A percentile compares a stretch with the other conserved stretches of the same genome.
phyloP scores from a whole-genome alignment of 495 filamentous ascomycete species.

The Polyplosphaeria fusca region DNA sequence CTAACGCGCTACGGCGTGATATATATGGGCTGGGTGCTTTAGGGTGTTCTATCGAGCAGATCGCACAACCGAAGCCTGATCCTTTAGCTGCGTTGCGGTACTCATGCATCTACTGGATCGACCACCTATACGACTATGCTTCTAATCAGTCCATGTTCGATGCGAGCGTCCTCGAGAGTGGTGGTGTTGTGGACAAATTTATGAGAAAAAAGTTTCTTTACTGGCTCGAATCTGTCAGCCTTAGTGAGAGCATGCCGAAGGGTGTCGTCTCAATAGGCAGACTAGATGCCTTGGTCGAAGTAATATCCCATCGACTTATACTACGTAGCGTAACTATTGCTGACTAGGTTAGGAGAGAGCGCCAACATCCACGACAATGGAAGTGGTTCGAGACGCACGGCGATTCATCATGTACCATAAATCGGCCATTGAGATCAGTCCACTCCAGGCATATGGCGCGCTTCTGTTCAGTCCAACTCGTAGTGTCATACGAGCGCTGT shows the following conservation, averaged over 20 bases:
- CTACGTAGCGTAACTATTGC: background rate
- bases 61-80: constrained; percentile 3
- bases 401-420: too few relatives aligned
- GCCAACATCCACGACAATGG: too few relatives aligned
- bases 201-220: constrained; percentile 45
- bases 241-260: constrained; percentile 33
- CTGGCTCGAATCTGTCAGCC: constrained; percentile 45
- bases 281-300: constrained; percentile 9
- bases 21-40: constrained; percentile 11
- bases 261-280: constrained; percentile 14
- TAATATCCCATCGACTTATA: constrained; percentile 3
- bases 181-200: constrained; percentile 42
- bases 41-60: constrained; percentile 9
- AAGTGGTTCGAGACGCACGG: too few relatives aligned
- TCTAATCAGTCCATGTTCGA: constrained; percentile 5
- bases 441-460: too few relatives aligned
- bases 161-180: constrained; percentile 20
- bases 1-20: too few relatives aligned
- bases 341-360: constrained; percentile 14
- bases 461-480: too few relatives aligned
- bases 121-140: constrained; percentile 3
- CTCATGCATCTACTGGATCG: too few relatives aligned
- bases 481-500: too few relatives aligned
- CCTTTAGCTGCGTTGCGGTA: constrained; percentile 4
- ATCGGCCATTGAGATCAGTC: constrained; percentile 25